These are phyloP conservation scores for Mercurialis annua DNA, from an alignment of 345 rosid species.

Conservation along the genomic window DNA sequence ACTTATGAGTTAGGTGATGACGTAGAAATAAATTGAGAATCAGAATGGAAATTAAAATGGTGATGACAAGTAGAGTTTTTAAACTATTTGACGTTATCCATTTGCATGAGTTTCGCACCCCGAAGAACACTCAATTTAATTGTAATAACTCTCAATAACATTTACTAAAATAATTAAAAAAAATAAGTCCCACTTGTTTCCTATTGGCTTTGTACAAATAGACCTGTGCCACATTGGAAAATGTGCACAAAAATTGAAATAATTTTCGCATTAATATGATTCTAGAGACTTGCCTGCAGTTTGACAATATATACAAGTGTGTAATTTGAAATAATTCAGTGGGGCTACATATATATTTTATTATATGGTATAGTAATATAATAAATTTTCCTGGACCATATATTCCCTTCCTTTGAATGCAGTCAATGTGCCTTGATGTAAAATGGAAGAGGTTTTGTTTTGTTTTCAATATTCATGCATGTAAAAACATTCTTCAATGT, in stretches of 20 bases:
- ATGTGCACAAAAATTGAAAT: background rate
- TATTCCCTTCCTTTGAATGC: background rate
- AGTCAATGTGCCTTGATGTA: too few relatives aligned
- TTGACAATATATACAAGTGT: background rate
- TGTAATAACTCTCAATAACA: background rate
- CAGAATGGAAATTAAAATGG: too few relatives aligned
- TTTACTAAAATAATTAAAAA: background rate
- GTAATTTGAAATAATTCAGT: background rate
- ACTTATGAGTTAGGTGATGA: too few relatives aligned
- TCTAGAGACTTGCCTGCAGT: too few relatives aligned
- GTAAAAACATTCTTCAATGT: too few relatives aligned
- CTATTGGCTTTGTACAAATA: constrained; percentile 3
- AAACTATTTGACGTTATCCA: constrained; percentile 8
- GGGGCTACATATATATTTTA: background rate
- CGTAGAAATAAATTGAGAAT: too few relatives aligned
- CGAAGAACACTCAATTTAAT: background rate
- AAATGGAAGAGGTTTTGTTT: too few relatives aligned
- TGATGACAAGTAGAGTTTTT: background rate
- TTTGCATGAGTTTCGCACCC: constrained; percentile 5
- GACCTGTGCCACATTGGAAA: constrained; percentile 17
- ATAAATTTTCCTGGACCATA: background rate
- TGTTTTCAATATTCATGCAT: too few relatives aligned
- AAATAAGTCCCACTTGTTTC: background rate
- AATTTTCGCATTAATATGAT: too few relatives aligned
- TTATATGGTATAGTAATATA: background rate